phyloP scores from a whole-genome alignment of 345 rosid genomes.

The Eucalyptus pauciflora region DNA sequence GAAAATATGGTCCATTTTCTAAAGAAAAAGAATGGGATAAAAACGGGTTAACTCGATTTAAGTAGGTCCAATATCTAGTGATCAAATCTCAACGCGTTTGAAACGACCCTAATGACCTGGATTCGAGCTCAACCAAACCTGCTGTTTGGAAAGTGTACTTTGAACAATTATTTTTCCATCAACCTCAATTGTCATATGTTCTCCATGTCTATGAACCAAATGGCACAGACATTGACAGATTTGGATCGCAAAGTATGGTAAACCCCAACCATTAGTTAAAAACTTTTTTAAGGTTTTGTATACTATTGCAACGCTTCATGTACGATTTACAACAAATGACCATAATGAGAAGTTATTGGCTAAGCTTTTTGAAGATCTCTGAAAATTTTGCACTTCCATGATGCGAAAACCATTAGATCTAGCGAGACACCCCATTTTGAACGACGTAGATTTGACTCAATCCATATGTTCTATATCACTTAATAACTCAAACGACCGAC shows the following conservation, averaged over 20 bases:
- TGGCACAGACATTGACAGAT: neutral
- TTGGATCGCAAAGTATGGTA: neutral
- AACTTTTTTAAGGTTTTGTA: neutral
- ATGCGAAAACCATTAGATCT: rapidly evolving
- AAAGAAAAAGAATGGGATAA: neutral
- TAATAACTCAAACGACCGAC: rapidly evolving
- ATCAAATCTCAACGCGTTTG: neutral
- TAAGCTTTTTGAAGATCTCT: neutral
- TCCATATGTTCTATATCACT: neutral
- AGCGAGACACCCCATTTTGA: rapidly evolving
- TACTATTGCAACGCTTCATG: neutral
- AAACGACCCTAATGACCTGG: neutral
- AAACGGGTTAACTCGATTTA: neutral
- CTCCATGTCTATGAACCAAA: neutral
- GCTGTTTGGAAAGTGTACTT: neutral
- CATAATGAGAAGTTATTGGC: neutral
- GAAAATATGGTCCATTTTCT: neutral
- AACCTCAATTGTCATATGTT: too few relatives aligned
- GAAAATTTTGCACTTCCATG: neutral
- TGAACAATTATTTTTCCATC: neutral
- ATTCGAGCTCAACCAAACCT: rapidly evolving
- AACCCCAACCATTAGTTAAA: neutral
- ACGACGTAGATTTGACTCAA: rapidly evolving
- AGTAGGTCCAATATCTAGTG: neutral
- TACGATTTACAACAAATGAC: neutral